Percentiles rank a stretch among this genome's conserved stretches.
These are phyloP conservation scores for Fraxinus platypoda DNA, from an alignment of 305 asterid genomes.

Conservation along the genomic window DNA sequence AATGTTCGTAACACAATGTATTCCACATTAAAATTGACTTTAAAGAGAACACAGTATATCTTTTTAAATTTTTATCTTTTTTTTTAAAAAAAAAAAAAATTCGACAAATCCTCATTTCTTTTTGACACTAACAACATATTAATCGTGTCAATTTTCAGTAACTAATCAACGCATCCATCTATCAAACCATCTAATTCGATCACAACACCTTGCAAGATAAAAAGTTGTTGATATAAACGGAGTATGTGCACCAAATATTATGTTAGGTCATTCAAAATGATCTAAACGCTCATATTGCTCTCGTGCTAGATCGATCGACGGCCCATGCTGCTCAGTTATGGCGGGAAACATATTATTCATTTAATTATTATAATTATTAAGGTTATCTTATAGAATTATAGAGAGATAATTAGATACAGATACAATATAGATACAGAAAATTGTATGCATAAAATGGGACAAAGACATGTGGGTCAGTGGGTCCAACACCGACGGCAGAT, in stretches of 20 bases:
- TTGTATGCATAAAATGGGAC: not conserved
- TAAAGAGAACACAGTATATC: too few species aligned
- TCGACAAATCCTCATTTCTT: not conserved
- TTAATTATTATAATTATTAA: too few species aligned
- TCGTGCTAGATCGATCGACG: not conserved
- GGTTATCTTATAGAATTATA: not conserved
- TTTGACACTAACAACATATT: not conserved
- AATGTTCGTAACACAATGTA: not conserved
- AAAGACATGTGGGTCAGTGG: not conserved
- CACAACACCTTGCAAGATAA: too few species aligned
- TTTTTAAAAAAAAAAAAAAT: too few species aligned
- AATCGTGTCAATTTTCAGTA: too few species aligned
- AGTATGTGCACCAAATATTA: too few species aligned
- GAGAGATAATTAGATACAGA: not conserved
- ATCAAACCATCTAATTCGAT: too few species aligned
- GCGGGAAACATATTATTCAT: not conserved
- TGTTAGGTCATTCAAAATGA: not conserved
- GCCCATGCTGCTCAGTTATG: not conserved
- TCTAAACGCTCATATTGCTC: not conserved
- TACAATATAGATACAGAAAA: not conserved
- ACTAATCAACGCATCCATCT: not conserved
- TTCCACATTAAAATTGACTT: too few species aligned
- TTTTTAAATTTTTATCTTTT: too few species aligned
- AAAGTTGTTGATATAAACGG: too few species aligned
- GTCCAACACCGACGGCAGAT: not conserved